Evolutionary conservation across 129 eudicot species (phyloP), one percentile per base, ranked within the genome.

Genomic region (Deinandra increscens): DNA sequence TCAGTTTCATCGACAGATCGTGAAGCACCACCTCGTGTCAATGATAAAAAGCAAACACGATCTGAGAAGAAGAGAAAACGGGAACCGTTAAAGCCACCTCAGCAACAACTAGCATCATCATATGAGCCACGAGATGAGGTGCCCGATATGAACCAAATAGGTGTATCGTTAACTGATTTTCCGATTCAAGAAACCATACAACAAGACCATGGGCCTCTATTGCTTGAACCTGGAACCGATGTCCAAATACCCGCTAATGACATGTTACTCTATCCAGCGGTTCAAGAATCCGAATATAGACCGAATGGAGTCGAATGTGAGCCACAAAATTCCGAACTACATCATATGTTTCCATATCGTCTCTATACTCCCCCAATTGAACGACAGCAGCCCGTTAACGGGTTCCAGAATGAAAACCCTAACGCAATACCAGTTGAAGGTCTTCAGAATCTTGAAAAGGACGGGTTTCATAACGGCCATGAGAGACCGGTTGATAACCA

Each of bases 1-100:
- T 86, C 89, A 4, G 88, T 86, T 51, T 88, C 98, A 9, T 91
- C 98, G 6, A 86, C 74, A 73, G 86, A 88, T 54, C 81, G 62
- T 13, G 66, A 70, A 18, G 38, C 19, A 12, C 45, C 70, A 0
- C 66, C 64, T 26, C 60, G 63, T 19, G 60, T 36, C 7, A 78
- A 65, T 17, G 76, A 51, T 49, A 84, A 80, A 53, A 60, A 78
- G 26, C 74, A 44, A 54, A 55, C 71, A 17, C 75, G 42, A 34
- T 70, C 73, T 3, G 69, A 64, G 36, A 76, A 49, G 29, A 83
- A 67, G 75, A 78, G 70, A 60, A 74, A 75, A 45, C 83, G 84
- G 6, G 71, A 44, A 1, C 64, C 49, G 59, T 39, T 81, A 31
- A 79, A 75, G 70, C 29, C 71, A 20, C 66, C 33, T 36, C 81